These are phyloP conservation scores for Incumbomyces delicatus DNA, from an alignment of 2,329 filamentous ascomycete genomes.

Conservation along the genomic window DNA sequence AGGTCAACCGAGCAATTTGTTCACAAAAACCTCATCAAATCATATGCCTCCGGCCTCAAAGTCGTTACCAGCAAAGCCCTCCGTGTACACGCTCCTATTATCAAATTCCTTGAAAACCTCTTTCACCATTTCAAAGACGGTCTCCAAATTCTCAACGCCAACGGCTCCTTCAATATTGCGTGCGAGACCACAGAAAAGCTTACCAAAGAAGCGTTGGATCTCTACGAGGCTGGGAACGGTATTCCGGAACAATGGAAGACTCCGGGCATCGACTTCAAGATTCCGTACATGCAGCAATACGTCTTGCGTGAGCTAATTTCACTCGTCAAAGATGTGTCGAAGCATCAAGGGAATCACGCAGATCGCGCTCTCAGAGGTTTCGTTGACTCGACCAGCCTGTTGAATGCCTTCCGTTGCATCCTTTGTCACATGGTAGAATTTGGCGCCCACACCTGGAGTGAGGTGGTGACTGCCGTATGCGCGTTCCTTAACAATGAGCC, in stretches of 20 bases:
- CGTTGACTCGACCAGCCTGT: slow-evolving; percentile 80
- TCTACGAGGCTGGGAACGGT: slow-evolving; percentile 59
- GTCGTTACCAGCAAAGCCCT: slow-evolving; percentile 73
- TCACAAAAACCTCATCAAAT: slow-evolving; percentile 67
- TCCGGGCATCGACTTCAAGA: slow-evolving; percentile 79
- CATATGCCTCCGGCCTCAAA: slow-evolving; percentile 79
- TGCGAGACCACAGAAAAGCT: slow-evolving; percentile 77
- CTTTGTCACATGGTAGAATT: slow-evolving; percentile 71
- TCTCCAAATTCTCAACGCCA: slow-evolving; percentile 70
- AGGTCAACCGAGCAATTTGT: slow-evolving; percentile 76
- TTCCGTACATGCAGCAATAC: slow-evolving; percentile 88
- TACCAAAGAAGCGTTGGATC: slow-evolving; percentile 58
- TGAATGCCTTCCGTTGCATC: slow-evolving; percentile 69
- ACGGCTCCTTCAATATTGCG: slow-evolving; percentile 78
- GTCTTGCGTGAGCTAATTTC: slow-evolving; percentile 90
- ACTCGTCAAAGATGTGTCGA: slow-evolving; percentile 92
- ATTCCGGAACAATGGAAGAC: slow-evolving; percentile 65
- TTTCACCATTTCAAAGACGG: slow-evolving; percentile 78
- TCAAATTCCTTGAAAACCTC: slow-evolving; percentile 80
- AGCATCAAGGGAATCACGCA: slow-evolving; percentile 69
- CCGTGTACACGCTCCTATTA: slow-evolving; percentile 70
- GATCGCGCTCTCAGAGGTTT: slow-evolving; percentile 85
- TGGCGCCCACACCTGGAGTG: slow-evolving; percentile 92
- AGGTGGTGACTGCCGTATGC: slow-evolving; percentile 80
- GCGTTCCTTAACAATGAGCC: slow-evolving; percentile 98